Evolutionary conservation across 225 moss, liverwort and hornwort species (phyloP).

Genomic region (Straminergon stramineum): DNA sequence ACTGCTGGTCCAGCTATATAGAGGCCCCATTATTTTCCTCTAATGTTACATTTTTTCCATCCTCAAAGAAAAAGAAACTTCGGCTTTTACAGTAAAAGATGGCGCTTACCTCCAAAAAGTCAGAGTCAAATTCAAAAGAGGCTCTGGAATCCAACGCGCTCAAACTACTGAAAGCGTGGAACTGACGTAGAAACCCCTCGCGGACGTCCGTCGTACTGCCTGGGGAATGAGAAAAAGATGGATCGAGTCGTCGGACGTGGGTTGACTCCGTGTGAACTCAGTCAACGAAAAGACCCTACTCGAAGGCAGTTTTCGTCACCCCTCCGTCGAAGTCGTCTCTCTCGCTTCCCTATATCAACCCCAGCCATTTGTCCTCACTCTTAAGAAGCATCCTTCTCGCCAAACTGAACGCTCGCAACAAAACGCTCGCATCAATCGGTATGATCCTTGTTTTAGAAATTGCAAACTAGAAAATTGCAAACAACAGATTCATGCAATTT

Average conservation of each 20-base stretch:
- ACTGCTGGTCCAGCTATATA: not conserved
- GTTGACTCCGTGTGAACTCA: not conserved
- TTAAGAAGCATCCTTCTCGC: not conserved
- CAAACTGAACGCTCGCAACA: not conserved
- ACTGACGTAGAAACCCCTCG: not conserved
- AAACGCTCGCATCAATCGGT: not conserved
- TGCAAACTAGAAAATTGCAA: not conserved
- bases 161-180: not conserved
- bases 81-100: not conserved
- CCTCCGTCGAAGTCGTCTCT: not conserved
- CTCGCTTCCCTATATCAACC: not conserved
- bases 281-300: not conserved
- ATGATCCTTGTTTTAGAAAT: not conserved
- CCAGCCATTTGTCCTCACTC: not conserved
- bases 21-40: not conserved
- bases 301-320: not conserved
- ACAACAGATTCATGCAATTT: not conserved
- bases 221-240: not conserved
- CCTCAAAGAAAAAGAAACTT: not conserved
- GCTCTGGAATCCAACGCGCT: not conserved
- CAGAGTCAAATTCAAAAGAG: not conserved
- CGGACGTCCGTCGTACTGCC: not conserved
- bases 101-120: not conserved
- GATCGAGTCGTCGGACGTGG: not conserved
- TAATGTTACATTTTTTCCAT: not conserved